Percentiles rank a stretch among this genome's conserved stretches.
These are phyloP conservation scores for Globisporangium polare DNA, from an alignment of 352 stramenopile species.

Conservation along the genomic window DNA sequence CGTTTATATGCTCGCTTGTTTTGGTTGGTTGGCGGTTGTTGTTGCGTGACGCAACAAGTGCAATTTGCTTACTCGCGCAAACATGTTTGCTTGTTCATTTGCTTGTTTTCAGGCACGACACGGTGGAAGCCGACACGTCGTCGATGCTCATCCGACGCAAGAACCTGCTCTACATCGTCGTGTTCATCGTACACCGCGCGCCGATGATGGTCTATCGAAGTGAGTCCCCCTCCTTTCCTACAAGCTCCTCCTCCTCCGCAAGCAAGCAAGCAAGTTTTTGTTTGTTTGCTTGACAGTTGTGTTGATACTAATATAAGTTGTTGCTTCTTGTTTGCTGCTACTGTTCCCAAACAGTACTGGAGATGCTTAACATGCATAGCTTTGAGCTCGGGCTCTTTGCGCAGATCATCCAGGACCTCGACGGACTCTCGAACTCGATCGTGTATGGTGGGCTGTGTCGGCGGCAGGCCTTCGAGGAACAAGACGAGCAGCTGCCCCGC, in stretches of 20 bases:
- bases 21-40: neutral
- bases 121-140: constrained; percentile 54
- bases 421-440: constrained; percentile 69
- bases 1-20: neutral
- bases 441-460: constrained; percentile 65
- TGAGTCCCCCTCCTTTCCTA: constrained; percentile 19
- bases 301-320: neutral
- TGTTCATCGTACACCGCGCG: constrained; percentile 62
- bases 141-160: constrained; percentile 71
- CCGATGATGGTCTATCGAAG: constrained; percentile 74
- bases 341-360: constrained; percentile 27
- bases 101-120: constrained; percentile 39
- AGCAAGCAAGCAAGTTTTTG: neutral
- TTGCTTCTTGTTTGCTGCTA: constrained; percentile 1
- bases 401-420: constrained; percentile 62
- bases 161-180: constrained; percentile 64
- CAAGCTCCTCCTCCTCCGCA: neutral
- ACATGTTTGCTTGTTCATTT: constrained; percentile 3
- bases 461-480: constrained; percentile 13
- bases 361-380: constrained; percentile 28
- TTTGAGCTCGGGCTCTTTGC: constrained; percentile 40
- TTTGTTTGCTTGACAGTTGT: neutral
- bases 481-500: constrained; percentile 14
- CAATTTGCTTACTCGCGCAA: neutral
- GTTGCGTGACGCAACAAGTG: neutral